Evolutionary conservation across 2,329 filamentous ascomycete species (phyloP).

Genomic region (Domatiomyces catenatus): DNA sequence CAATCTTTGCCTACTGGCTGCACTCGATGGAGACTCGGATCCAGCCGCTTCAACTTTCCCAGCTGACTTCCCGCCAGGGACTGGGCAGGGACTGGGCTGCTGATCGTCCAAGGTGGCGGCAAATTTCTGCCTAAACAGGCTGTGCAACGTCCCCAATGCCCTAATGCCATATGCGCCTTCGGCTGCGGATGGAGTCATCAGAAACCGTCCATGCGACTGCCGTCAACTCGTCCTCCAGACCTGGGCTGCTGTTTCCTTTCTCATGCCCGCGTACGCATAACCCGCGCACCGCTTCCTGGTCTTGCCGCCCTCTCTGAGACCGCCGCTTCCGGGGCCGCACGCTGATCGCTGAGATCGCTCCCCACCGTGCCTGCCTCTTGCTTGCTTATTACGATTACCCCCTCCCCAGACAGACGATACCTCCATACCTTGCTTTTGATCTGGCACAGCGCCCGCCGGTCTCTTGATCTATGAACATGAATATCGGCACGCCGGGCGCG

Average conservation of each 20-base stretch:
- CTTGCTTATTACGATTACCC: not conserved
- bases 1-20: not conserved
- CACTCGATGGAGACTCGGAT: not conserved
- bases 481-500: not conserved
- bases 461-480: not conserved
- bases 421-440: not conserved
- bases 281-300: not conserved
- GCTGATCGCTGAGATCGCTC: not conserved
- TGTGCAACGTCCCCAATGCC: not conserved
- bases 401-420: not conserved
- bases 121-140: not conserved
- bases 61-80: not conserved
- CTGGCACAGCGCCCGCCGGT: not conserved
- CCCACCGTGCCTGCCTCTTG: not conserved
- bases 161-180: not conserved
- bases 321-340: not conserved
- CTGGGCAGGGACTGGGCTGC: not conserved
- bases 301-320: not conserved
- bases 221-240: not conserved
- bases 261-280: not conserved
- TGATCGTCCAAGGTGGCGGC: not conserved
- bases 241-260: not conserved
- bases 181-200: not conserved
- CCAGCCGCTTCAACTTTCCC: not conserved
- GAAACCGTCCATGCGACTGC: not conserved